These are phyloP conservation scores for Alisma plantagoaquatica DNA, from an alignment of 106 monocot genomes.

Conservation along the genomic window DNA sequence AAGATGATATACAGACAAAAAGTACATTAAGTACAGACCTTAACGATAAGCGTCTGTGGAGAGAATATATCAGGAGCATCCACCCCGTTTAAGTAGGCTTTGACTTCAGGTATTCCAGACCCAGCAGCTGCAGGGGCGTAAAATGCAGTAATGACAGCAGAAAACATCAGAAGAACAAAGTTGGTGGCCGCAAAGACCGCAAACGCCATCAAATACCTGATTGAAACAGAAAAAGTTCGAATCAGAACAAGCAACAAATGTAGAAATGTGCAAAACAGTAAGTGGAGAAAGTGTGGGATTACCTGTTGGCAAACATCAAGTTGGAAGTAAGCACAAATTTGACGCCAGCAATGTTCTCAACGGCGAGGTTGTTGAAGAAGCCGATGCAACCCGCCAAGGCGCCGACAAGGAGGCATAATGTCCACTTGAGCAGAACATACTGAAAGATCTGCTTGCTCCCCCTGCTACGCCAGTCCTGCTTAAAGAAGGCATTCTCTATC, in stretches of 20 bases:
- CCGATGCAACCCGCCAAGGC: slow-evolving; percentile 26
- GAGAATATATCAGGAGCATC: slow-evolving; percentile 62
- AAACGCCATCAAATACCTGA: slow-evolving; percentile 24
- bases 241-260: too few species aligned
- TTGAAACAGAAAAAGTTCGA: background rate
- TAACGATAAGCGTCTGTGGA: slow-evolving; percentile 52
- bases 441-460: slow-evolving; percentile 27
- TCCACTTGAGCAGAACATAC: slow-evolving; percentile 57
- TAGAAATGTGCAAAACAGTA: slow-evolving; percentile 11
- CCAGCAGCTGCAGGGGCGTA: too few species aligned
- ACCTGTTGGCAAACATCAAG: slow-evolving; percentile 62
- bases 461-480: slow-evolving; percentile 49
- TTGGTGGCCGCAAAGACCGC: slow-evolving; percentile 30
- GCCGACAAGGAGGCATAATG: slow-evolving; percentile 54
- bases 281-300: too few species aligned
- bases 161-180: slow-evolving; percentile 43
- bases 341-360: slow-evolving; percentile 62
- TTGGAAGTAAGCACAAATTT: slow-evolving; percentile 58
- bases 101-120: too few species aligned
- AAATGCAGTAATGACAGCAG: slow-evolving; percentile 31
- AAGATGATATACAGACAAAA: too few species aligned
- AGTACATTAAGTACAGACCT: too few species aligned
- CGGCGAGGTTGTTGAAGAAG: slow-evolving; percentile 50
- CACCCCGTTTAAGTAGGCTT: slow-evolving; percentile 68
- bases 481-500: slow-evolving; percentile 48